These are phyloP conservation scores for Nakazawaea wickerhamii DNA, from an alignment of 805 yeast species.

Conservation along the genomic window DNA sequence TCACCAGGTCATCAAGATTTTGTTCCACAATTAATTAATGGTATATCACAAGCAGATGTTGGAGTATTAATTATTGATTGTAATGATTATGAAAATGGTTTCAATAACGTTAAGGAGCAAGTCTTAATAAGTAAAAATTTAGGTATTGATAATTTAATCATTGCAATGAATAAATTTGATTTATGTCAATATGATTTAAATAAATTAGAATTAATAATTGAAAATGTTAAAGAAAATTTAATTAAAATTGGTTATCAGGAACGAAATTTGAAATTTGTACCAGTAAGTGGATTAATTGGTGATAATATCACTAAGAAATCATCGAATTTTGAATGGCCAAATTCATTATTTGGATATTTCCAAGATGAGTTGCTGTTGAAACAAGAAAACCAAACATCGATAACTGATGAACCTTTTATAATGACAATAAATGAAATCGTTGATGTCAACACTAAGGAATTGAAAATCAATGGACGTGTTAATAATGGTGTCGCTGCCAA, in stretches of 20 bases:
- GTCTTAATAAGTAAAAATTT: constrained; percentile 60
- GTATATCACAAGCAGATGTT: constrained; percentile 72
- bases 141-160: constrained; percentile 56
- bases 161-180: constrained; percentile 71
- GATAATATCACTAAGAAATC: constrained; percentile 52
- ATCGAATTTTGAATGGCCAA: constrained; percentile 15
- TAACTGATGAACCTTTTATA: constrained; percentile 40
- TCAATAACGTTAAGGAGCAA: constrained; percentile 72
- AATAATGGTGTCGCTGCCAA: constrained; percentile 63
- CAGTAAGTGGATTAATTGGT: constrained; percentile 67
- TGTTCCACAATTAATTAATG: constrained; percentile 83
- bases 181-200: constrained; percentile 49
- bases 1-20: constrained; percentile 84
- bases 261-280: constrained; percentile 45
- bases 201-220: constrained; percentile 46
- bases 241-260: constrained; percentile 43
- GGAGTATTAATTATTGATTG: constrained; percentile 69
- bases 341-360: constrained; percentile 43
- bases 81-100: constrained; percentile 70
- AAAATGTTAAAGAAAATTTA: constrained; percentile 46
- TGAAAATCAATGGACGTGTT: constrained; percentile 59
- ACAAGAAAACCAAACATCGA: constrained; percentile 20
- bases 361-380: constrained; percentile 34
- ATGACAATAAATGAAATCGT: constrained; percentile 61
- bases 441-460: constrained; percentile 41